A percentile compares a stretch with the other conserved stretches of the same genome.
Evolutionary conservation across 176 grass and related monocot genomes (phyloP).

Genomic region (Luzula sylvatica): DNA sequence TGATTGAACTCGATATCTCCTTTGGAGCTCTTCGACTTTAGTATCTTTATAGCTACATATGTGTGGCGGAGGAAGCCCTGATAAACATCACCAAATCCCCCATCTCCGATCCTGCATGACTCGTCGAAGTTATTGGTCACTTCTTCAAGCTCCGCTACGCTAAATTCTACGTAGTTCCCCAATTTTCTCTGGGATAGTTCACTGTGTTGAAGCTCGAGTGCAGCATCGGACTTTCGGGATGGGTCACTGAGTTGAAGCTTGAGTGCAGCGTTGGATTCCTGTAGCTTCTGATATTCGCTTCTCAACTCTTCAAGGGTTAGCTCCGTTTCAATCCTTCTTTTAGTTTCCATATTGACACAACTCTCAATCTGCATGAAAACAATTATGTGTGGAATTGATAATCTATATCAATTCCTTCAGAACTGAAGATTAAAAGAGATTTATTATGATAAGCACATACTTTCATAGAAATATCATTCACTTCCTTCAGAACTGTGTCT

Average conservation of each 20-base stretch:
- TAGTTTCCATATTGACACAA: too few species aligned
- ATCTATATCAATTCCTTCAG: too few species aligned
- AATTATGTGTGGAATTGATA: too few species aligned
- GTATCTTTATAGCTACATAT: conserved; percentile 57
- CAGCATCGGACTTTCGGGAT: too few species aligned
- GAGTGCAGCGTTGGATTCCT: conserved; percentile 9
- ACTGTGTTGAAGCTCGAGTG: too few species aligned
- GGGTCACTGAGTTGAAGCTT: too few species aligned
- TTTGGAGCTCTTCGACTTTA: conserved; percentile 33
- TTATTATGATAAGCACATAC: too few species aligned
- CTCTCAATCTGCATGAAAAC: too few species aligned
- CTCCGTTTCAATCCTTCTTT: conserved; percentile 9
- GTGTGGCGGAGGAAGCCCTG: conserved; percentile 60
- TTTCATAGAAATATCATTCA: too few species aligned
- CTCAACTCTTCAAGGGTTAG: conserved; percentile 27
- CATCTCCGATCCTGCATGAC: conserved; percentile 42
- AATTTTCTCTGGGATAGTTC: conserved; percentile 3
- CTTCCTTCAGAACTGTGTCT: too few species aligned
- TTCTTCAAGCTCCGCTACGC: conserved; percentile 38
- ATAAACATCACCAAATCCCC: conserved; percentile 64
- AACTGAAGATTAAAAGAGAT: too few species aligned
- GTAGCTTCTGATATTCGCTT: conserved; percentile 19
- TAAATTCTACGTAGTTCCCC: conserved; percentile 37
- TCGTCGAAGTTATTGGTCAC: conserved; percentile 47
- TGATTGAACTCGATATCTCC: conserved; percentile 49